phyloP scores from a whole-genome alignment of 805 yeast species.

The Hanseniaspora meyeri region DNA sequence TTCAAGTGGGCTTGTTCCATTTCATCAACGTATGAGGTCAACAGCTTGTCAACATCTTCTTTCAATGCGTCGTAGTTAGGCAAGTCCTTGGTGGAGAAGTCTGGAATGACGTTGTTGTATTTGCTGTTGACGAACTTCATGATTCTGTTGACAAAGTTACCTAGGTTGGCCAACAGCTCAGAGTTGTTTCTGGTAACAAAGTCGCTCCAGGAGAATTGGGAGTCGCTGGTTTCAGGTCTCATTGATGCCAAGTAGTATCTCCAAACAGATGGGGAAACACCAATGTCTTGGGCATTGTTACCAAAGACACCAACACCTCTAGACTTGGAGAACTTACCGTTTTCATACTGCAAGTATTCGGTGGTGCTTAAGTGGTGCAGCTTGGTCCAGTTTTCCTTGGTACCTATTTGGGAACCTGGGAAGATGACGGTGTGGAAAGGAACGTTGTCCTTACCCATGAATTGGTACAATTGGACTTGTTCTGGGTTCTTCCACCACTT shows the following conservation, averaged over 20 bases:
- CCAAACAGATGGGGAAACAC: conserved; percentile 88
- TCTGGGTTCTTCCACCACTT: conserved; percentile 95
- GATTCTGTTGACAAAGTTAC: conserved; percentile 90
- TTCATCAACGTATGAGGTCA: conserved; percentile 50
- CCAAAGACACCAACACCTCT: conserved; percentile 97
- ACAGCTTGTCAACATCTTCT: conserved; percentile 49
- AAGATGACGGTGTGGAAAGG: conserved; percentile 98
- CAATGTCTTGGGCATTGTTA: conserved; percentile 89
- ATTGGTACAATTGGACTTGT: conserved; percentile 77
- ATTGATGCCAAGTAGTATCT: conserved; percentile 86
- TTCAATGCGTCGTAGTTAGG: conserved; percentile 36
- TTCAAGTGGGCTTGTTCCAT: conserved; percentile 74
- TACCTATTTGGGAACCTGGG: conserved; percentile 88
- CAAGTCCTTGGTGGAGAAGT: conserved; percentile 38
- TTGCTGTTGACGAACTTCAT: conserved; percentile 82
- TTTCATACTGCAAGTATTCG: conserved; percentile 93
- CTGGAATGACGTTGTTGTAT: conserved; percentile 81
- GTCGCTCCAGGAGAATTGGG: conserved; percentile 96
- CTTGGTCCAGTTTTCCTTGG: conserved; percentile 79
- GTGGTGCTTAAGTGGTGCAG: conserved; percentile 85
- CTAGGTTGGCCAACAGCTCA: conserved; percentile 88
- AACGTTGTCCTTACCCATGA: conserved; percentile 98
- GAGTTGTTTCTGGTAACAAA: conserved; percentile 87
- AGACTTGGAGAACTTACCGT: conserved; percentile 96
- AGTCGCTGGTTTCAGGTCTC: conserved; percentile 91